These are phyloP conservation scores for Euphorbia peplus DNA, from an alignment of 345 rosid species.

Conservation along the genomic window DNA sequence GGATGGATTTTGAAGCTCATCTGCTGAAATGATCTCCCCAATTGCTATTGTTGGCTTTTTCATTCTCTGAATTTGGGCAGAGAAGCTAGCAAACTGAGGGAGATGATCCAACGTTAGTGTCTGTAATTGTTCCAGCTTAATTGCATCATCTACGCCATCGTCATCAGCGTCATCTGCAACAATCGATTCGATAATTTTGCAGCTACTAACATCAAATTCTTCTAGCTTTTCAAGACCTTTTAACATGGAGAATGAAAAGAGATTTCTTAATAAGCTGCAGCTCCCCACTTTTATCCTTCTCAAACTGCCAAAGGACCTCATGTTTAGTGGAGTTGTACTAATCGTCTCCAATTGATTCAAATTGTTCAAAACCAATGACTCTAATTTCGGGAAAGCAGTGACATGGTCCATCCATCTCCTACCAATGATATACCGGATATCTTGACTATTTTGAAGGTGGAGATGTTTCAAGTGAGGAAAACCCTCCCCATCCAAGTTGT, in stretches of 20 bases:
- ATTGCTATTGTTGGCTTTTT: neutral
- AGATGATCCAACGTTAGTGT: neutral
- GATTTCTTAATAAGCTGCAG: slow-evolving; percentile 19
- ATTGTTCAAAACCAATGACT: slow-evolving; percentile 6
- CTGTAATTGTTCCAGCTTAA: no score
- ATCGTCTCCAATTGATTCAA: slow-evolving; percentile 19
- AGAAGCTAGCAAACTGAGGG: neutral
- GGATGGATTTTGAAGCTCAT: neutral
- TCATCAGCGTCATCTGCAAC: no score
- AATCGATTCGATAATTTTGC: no score
- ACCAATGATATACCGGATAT: slow-evolving; percentile 4
- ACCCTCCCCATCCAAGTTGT: slow-evolving; percentile 17
- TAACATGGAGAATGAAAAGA: slow-evolving; percentile 16
- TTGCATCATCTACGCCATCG: neutral
- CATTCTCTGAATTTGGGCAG: neutral
- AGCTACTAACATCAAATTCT: slow-evolving; percentile 7
- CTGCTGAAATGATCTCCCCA: neutral
- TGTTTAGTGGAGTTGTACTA: neutral
- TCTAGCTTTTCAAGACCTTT: slow-evolving; percentile 5
- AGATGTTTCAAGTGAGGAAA: slow-evolving; percentile 21
- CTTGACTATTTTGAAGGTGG: neutral
- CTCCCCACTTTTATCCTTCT: slow-evolving; percentile 1
- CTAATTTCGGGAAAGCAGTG: slow-evolving; percentile 7
- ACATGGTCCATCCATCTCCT: neutral
- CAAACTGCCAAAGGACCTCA: slow-evolving; percentile 15